These are phyloP conservation scores for Rosa rugosa DNA, from an alignment of 306 rosid genomes.

Conservation along the genomic window DNA sequence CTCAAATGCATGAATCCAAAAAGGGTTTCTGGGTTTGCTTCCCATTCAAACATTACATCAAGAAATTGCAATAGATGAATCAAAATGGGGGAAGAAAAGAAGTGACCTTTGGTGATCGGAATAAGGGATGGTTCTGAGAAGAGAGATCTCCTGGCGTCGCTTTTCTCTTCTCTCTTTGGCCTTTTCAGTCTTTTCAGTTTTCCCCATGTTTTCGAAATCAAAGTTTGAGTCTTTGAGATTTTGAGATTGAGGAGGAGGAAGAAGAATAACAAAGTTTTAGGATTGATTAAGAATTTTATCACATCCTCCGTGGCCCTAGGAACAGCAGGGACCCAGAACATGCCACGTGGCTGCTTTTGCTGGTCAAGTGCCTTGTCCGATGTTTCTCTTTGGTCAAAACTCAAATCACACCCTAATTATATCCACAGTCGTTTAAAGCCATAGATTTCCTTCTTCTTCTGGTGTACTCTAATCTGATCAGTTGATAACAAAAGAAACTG, in stretches of 20 bases:
- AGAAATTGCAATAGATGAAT: background rate
- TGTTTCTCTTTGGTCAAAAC: background rate
- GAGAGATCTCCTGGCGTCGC: slow-evolving; percentile 75
- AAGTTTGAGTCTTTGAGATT: slow-evolving; percentile 2
- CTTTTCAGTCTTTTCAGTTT: slow-evolving; percentile 69
- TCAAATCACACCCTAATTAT: background rate
- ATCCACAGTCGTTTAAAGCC: background rate
- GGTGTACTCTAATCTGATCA: too few species aligned
- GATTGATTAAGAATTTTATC: slow-evolving; percentile 1
- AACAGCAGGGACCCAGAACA: background rate
- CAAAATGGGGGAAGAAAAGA: background rate
- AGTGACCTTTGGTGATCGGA: slow-evolving; percentile 81
- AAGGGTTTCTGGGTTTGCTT: background rate
- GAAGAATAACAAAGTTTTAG: background rate
- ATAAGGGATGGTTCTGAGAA: slow-evolving; percentile 87
- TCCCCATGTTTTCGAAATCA: slow-evolving; percentile 44
- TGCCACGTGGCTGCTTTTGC: slow-evolving; percentile 6
- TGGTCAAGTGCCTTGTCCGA: slow-evolving; percentile 8
- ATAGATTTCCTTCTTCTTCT: background rate
- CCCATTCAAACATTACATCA: background rate
- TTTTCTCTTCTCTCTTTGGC: slow-evolving; percentile 72
- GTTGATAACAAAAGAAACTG: too few species aligned
- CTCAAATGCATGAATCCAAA: slow-evolving; percentile 9
- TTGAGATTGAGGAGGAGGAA: background rate
- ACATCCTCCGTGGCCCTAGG: slow-evolving; percentile 17